Percentiles rank a stretch among this genome's conserved stretches.
phyloP scores from a whole-genome alignment of 2,329 filamentous ascomycete species.

The Arthrobotrys entomopaga region DNA sequence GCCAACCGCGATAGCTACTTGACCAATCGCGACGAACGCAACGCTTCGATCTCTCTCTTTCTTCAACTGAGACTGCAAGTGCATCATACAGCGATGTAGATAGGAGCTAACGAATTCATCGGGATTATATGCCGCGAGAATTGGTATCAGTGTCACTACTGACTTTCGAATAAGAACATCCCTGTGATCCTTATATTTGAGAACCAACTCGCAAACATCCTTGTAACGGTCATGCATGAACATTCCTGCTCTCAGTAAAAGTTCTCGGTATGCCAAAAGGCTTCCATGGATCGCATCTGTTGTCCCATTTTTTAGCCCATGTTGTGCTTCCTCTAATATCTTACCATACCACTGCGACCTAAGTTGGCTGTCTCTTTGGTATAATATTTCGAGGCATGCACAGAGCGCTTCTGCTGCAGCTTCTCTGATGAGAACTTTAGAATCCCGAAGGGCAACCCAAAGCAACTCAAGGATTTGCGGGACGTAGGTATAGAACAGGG shows the following conservation, averaged over 20 bases:
- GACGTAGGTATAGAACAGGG: constrained; percentile 93
- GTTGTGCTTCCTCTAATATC: constrained; percentile 85
- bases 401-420: constrained; percentile 93
- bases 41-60: constrained; percentile 87
- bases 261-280: constrained; percentile 87
- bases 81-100: constrained; percentile 96
- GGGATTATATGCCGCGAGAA: constrained; percentile 90
- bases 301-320: constrained; percentile 80
- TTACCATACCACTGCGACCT: constrained; percentile 88
- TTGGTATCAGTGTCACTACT: constrained; percentile 88
- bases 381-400: constrained; percentile 94
- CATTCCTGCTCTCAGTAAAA: constrained; percentile 95
- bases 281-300: constrained; percentile 94
- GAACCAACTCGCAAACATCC: constrained; percentile 90
- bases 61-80: constrained; percentile 91
- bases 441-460: constrained; percentile 91
- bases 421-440: constrained; percentile 87
- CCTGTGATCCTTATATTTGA: constrained; percentile 90
- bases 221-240: constrained; percentile 97
- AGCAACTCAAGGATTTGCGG: constrained; percentile 95
- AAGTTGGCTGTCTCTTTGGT: constrained; percentile 87
- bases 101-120: constrained; percentile 87
- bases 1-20: constrained; percentile 94
- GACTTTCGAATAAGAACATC: constrained; percentile 88
- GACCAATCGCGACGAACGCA: constrained; percentile 93